A percentile compares a stretch with the other conserved stretches of the same genome.
phyloP scores from a whole-genome alignment of 106 monocot species.

The Alisma plantagoaquatica region DNA sequence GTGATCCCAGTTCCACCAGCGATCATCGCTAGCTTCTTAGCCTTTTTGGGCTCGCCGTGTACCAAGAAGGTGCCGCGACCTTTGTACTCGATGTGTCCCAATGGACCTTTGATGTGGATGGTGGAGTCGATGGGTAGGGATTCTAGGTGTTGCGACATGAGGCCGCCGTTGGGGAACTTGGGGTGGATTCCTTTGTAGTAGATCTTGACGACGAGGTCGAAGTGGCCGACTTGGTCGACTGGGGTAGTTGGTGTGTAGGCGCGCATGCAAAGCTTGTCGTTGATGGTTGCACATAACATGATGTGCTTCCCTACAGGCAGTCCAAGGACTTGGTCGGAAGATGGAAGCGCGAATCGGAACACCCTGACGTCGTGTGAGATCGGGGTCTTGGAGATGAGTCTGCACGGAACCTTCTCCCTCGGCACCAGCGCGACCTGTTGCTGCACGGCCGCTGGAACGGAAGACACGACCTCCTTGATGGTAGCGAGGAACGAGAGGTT shows the following conservation, averaged over 20 bases:
- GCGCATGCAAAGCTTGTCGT: slow-evolving; percentile 77
- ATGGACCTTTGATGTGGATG: slow-evolving; percentile 71
- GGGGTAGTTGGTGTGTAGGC: slow-evolving; percentile 90
- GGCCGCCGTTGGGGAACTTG: slow-evolving; percentile 66
- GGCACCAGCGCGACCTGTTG: slow-evolving; percentile 31
- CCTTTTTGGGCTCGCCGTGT: slow-evolving; percentile 39
- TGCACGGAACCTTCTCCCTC: slow-evolving; percentile 56
- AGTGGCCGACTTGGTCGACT: slow-evolving; percentile 52
- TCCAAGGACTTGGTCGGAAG: slow-evolving; percentile 45
- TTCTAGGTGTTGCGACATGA: slow-evolving; percentile 80
- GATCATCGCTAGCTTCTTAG: slow-evolving; percentile 57
- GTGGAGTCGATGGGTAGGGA: slow-evolving; percentile 43
- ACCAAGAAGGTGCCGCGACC: slow-evolving; percentile 69
- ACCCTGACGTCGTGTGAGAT: slow-evolving; percentile 57
- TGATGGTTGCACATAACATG: slow-evolving; percentile 52
- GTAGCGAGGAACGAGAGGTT: neutral
- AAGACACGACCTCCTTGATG: no score
- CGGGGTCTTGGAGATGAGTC: slow-evolving; percentile 40
- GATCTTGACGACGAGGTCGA: slow-evolving; percentile 74
- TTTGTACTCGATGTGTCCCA: slow-evolving; percentile 81
- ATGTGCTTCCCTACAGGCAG: slow-evolving; percentile 85
- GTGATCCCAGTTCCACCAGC: slow-evolving; percentile 97
- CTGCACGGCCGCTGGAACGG: no score
- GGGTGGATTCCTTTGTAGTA: slow-evolving; percentile 58
- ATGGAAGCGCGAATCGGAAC: slow-evolving; percentile 75